Conservation (phyloP, 83 land plant genomes). For the Picea mariana region DNA sequence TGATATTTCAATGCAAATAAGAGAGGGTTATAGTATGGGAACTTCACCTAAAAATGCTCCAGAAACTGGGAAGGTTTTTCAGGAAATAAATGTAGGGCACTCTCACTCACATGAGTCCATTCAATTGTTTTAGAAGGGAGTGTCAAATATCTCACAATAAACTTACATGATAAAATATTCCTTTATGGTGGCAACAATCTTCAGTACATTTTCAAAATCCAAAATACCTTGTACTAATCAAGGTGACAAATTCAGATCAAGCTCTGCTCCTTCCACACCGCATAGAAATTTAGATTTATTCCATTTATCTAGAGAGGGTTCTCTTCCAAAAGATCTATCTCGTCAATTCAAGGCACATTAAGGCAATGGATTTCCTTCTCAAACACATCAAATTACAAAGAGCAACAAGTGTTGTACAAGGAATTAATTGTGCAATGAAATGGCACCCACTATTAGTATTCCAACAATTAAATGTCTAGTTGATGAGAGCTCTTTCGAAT, state of each 20-base stretch:
- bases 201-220: background rate
- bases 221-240: background rate
- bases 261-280: background rate
- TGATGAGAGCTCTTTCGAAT: background rate
- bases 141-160: background rate
- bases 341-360: background rate
- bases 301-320: too few species aligned
- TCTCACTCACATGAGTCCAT: background rate
- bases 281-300: background rate
- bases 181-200: background rate
- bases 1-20: background rate
- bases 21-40: background rate
- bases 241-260: background rate
- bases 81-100: background rate
- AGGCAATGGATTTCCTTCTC: background rate
- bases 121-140: constrained; percentile 11
- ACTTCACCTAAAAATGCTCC: background rate
- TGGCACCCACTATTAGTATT: background rate
- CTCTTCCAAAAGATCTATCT: too few species aligned
- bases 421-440: background rate
- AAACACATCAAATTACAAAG: too few species aligned
- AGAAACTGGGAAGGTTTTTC: background rate
- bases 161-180: too few species aligned
- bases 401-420: background rate
- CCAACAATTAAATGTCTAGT: background rate